Base-by-base conservation (phyloP, 2,329 filamentous ascomycete genomes). In the Fusarium marasasianum region DNA sequence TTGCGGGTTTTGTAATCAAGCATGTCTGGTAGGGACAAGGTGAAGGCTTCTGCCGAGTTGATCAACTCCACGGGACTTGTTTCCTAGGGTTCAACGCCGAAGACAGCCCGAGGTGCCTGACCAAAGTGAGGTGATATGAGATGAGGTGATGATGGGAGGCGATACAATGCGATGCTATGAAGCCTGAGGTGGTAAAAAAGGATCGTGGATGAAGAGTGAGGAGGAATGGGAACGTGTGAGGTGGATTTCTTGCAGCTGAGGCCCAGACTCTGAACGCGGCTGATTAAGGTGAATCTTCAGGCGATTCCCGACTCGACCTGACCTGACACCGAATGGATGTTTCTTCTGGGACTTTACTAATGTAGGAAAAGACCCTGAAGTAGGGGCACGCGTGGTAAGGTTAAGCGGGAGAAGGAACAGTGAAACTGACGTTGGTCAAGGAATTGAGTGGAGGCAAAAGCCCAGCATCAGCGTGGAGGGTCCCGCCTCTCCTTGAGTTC, bases 1-100 rank as follows among this genome's bases (percentile, higher is more conserved):
- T 56, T 56, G 56, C 60, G 63, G 60, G 71, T 71, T 71, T 74
- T 62, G 73, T 76, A 77, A 75, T 69, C 68, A 76, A 59, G 51
- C 66, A 72, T 71, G 56, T 59, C 53, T 43, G 47, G 60, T 63
- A 55, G 56, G 22, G 43, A 24, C 35, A 41, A 51, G 33, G 31
- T 31, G 54, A 74, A 24, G 40, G 60, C 47, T 65, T 67, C 59
- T 69, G 51, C 55, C 38, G n/a, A 51, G 31, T 37, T 48, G 37
- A 60, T 35, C 48, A 60, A 48, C 26, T 37, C 37, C 60, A 59
- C 48, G 48, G 54, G 47, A 56, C 40, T 41, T 24, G 29, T 33
- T 65, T 38, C 13, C 44, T 40, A n/a, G 48, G 40, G 60, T 59
- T 59, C 37, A 37, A n/a, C 22, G 41, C 54, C 41, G 65, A 62